These are phyloP conservation scores for Microbotryomycetes sp. DNA, from an alignment of 1,284 basidiomycete species.

Conservation along the genomic window DNA sequence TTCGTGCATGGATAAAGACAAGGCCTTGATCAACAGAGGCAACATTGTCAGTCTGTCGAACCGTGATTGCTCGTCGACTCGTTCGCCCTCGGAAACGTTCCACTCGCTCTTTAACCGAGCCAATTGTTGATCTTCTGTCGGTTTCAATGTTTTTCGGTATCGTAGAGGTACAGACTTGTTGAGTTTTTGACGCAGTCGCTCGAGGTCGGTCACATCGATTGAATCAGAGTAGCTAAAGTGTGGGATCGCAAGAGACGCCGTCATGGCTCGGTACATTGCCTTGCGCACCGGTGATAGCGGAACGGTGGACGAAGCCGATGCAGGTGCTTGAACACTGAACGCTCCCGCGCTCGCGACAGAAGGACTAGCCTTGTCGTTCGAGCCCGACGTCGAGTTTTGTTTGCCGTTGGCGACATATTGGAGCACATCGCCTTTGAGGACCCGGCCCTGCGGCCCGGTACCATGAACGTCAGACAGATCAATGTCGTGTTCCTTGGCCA, in stretches of 20 bases:
- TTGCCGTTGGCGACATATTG: neutral
- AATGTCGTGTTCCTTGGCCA: conserved; percentile 60
- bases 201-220: conserved; percentile 70
- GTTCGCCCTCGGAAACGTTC: neutral
- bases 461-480: conserved; percentile 53
- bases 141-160: conserved; percentile 44
- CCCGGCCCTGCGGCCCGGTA: conserved; percentile 64
- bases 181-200: conserved; percentile 61
- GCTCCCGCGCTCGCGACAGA: neutral
- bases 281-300: conserved; percentile 35
- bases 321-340: neutral
- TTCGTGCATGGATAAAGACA: conserved; percentile 69
- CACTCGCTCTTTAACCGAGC: conserved; percentile 1
- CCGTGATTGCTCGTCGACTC: conserved; percentile 43
- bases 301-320: conserved; percentile 5
- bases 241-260: conserved; percentile 48
- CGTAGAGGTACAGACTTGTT: conserved; percentile 62
- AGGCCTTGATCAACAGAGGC: conserved; percentile 76
- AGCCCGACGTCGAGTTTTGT: neutral
- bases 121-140: conserved; percentile 4
- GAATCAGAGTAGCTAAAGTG: conserved; percentile 76
- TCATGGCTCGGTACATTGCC: conserved; percentile 42
- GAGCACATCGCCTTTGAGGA: conserved; percentile 63
- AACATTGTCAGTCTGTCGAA: conserved; percentile 67
- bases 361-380: neutral